Evolutionary conservation across 2,329 filamentous ascomycete genomes (phyloP).

Genomic region (Chaetomiaceae sp.): DNA sequence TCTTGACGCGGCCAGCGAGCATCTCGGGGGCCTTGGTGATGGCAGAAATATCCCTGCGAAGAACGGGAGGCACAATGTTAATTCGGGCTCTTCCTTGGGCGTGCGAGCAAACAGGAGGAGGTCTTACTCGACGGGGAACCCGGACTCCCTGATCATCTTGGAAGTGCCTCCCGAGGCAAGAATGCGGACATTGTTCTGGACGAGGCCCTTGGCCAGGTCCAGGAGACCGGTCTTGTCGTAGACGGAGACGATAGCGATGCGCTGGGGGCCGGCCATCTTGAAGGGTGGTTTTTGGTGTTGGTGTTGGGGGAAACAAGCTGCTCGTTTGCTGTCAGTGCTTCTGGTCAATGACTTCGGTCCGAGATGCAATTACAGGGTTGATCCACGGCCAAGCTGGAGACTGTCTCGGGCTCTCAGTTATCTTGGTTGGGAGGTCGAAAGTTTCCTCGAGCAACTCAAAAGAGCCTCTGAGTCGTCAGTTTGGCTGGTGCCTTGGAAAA

Average conservation of each 20-base stretch:
- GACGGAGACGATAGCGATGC: constrained; percentile 89
- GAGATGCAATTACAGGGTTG: constrained; percentile 1
- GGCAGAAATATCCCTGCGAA: constrained; percentile 85
- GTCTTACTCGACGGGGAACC: constrained; percentile 85
- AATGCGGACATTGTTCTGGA: constrained; percentile 84
- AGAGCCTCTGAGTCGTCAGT: no score
- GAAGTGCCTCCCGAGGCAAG: constrained; percentile 93
- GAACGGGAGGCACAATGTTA: constrained; percentile 2
- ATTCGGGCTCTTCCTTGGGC: not conserved
- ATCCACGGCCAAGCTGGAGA: not conserved
- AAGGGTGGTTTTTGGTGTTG: constrained; percentile 14
- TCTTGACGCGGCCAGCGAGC: constrained; percentile 82
- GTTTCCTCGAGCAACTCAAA: no score
- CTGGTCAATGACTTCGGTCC: not conserved
- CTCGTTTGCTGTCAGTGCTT: constrained; percentile 6
- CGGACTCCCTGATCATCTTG: constrained; percentile 93
- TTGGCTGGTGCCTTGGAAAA: not conserved
- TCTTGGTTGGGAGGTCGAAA: no score
- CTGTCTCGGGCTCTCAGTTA: no score
- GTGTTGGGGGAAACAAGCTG: constrained; percentile 5
- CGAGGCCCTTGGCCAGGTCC: constrained; percentile 85
- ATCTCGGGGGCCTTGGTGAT: constrained; percentile 98
- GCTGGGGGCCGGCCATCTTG: constrained; percentile 41
- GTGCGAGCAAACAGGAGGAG: not conserved
- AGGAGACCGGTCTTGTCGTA: constrained; percentile 97